Evolutionary conservation across 331 rosid genomes (phyloP), one percentile per base, ranked within the genome.

Genomic region (Pyrus hybrid): DNA sequence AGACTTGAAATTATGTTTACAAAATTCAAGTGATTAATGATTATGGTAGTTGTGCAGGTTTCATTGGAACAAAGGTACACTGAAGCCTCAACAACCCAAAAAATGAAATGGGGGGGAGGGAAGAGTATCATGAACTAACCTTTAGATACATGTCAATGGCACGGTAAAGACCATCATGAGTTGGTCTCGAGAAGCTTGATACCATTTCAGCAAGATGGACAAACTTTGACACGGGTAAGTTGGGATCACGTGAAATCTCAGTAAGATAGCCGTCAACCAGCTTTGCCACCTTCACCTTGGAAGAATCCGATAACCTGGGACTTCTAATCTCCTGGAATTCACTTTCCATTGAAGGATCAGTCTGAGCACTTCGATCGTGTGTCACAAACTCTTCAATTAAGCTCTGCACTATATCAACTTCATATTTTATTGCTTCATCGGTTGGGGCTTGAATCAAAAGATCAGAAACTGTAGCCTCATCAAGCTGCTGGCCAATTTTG

Each of bases 141-240:
- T 90, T 94, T 67, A 93, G 80, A 78, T 83, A 93, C 91, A 84
- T 87, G 90, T 91, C 97, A 57, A 93, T 87, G 75, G 97, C 92
- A 4, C 97, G 97, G 84, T 94, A 94, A 68, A 94, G 76, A 51
- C 96, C 90, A 72, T 94, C 96, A 71, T 94, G 98, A 70, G 90
- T 85, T 56, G 89, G 77, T 76, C 93, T 81, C 20, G 97, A 84
- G 85, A 86, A 88, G 88, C 86, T 74, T 45, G 92, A 88, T 25
- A 88, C 90, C 75, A 86, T 74, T 71, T 91, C 92, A 9, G 96
- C 95, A 73, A 91, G 86, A 68, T 16, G 53, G 49, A 86, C 82
- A 76, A 94, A 94, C 75, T 84, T 88, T 12, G 82, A 45, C n/a
- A 83, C 51, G 6, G 89, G 86, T 76, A 94, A 81, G 74, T 76